Conservation (phyloP, 73 alveolate species). For the Paramecium pentaurelia region DNA sequence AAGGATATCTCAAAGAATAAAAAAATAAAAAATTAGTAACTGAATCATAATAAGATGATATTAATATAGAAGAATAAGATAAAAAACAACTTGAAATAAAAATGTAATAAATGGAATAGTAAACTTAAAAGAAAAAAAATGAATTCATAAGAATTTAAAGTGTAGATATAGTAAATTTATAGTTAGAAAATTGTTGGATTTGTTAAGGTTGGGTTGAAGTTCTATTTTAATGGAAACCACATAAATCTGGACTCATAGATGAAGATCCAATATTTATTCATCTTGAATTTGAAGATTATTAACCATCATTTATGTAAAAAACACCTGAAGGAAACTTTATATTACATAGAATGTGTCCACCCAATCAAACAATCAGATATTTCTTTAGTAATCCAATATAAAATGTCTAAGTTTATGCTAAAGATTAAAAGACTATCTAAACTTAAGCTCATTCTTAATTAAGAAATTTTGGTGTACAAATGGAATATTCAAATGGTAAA, state of each 20-base stretch:
- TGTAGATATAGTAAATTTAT: background rate
- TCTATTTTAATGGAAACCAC: slow-evolving; percentile 74
- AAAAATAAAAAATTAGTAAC: background rate
- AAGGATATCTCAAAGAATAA: slow-evolving; percentile 21
- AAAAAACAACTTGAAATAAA: background rate
- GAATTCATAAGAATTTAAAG: background rate
- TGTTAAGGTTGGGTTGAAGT: slow-evolving; percentile 96
- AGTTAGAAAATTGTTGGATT: slow-evolving; percentile 86
- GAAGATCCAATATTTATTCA: slow-evolving; percentile 69
- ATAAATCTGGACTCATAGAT: slow-evolving; percentile 63
- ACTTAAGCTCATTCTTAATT: background rate
- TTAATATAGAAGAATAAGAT: background rate
- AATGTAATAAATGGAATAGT: background rate
- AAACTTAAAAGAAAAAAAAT: background rate
- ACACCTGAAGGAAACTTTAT: slow-evolving; percentile 63
- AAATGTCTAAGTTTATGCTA: slow-evolving; percentile 52
- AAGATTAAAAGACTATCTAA: slow-evolving; percentile 42
- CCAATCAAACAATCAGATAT: slow-evolving; percentile 66
- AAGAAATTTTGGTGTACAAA: slow-evolving; percentile 12
- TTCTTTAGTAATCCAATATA: slow-evolving; percentile 51
- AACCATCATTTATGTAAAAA: slow-evolving; percentile 65
- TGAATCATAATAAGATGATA: background rate
- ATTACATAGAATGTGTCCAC: slow-evolving; percentile 82
- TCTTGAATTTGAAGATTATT: slow-evolving; percentile 74
- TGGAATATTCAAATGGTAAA: background rate